Conservation (phyloP, 257 asterid species). For the Capsicum rhomboideum region DNA sequence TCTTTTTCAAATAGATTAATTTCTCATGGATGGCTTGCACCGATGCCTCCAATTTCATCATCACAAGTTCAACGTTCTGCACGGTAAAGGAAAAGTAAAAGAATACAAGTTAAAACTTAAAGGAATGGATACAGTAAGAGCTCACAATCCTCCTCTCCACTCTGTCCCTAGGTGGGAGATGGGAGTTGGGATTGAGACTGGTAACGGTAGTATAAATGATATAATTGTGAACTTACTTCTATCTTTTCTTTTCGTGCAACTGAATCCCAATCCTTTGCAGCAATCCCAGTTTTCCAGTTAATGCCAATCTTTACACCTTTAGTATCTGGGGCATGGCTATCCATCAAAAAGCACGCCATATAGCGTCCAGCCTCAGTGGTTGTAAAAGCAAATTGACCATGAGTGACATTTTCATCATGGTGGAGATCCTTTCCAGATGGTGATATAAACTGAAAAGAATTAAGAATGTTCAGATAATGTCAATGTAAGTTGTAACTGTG, state of each 20-base stretch:
- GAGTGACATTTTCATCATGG: constrained; percentile 48
- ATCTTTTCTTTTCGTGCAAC: constrained; percentile 84
- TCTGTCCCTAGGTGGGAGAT: not conserved
- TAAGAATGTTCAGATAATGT: not conserved
- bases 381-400: constrained; percentile 82
- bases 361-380: constrained; percentile 69
- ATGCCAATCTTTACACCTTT: constrained; percentile 53
- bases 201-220: not conserved
- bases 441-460: constrained; percentile 48
- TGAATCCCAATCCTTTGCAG: constrained; percentile 77
- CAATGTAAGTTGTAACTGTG: not conserved
- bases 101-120: not conserved
- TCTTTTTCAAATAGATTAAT: constrained; percentile 32
- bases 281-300: constrained; percentile 80
- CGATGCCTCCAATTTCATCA: constrained; percentile 61
- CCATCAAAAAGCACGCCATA: constrained; percentile 57
- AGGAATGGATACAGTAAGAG: not conserved
- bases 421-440: constrained; percentile 68
- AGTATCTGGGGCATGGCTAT: constrained; percentile 21
- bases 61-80: constrained; percentile 77
- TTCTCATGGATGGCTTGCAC: constrained; percentile 52
- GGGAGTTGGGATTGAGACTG: not conserved
- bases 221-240: constrained; percentile 33
- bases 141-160: not conserved
- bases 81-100: not conserved